Base-by-base conservation (phyloP, 108 stramenopile species). In the Epithemia pelagica region DNA sequence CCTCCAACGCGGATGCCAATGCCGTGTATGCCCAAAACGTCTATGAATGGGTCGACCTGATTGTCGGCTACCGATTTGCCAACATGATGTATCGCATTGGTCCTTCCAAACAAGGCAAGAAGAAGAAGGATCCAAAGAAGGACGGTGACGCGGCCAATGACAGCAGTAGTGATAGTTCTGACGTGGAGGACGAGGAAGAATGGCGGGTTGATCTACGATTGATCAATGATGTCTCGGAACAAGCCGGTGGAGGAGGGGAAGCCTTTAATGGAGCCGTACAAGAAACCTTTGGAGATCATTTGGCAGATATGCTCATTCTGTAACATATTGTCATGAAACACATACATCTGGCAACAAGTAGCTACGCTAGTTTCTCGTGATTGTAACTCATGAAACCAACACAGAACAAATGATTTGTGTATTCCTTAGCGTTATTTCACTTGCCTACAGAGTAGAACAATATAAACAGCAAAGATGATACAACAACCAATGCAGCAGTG, bases 161-260 rank as follows among this genome's bases (percentile, higher is more conserved):
- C 15, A 15, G 15, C 37, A 10, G 15, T 46, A 10, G 5, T 5
- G 37, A 46, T 15, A 15, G 15, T 46, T 5, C 5, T 15, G 37
- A 46, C 37, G 37, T 10, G 10, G 37, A 46, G 15, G 37, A 46
- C 37, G 37, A 46, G 15, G 10, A 5, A 5, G 10, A 46, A 46
- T 46, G 37, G 37, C 76, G 73, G 18, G 81, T 86, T 22, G 90
- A 91, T 62, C 55, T 64, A 52, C 59, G 53, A 3, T 52, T 91
- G 10, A 56, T 91, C 20, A 88, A 88, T 58, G 90, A 86, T 83
- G 87, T 86, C 0, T 70, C 66, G 22, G 87, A 88, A 63, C 90
- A 91, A 65, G 32, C 52, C 26, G 83, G 83, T 59, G 87, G 87
- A 19, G 85, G 83, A n/a, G 83, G 75, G 0, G 83, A 84, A 66